Conservation (phyloP, 1,284 basidiomycete genomes). For the Cryptococcus wingfieldii region DNA sequence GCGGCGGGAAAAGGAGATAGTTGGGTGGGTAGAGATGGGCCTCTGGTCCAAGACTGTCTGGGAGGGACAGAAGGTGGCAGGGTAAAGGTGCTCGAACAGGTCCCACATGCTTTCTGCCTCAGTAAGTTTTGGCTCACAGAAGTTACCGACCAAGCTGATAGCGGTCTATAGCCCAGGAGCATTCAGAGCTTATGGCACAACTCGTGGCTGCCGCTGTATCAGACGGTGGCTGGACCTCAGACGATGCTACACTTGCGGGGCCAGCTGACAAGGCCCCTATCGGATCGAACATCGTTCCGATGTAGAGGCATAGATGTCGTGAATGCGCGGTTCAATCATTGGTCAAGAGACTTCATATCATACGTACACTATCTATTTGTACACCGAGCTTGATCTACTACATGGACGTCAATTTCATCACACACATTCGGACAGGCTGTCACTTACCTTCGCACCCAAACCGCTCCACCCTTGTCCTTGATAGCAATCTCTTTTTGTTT, state of each 20-base stretch:
- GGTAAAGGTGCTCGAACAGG: constrained; percentile 24
- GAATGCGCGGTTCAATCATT: no score
- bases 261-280: background rate
- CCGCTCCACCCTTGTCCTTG: no score
- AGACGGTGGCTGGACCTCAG: background rate
- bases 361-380: no score
- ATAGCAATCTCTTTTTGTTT: no score
- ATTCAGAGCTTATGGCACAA: constrained; percentile 33
- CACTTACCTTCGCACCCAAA: no score
- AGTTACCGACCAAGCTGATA: background rate
- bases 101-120: constrained; percentile 44
- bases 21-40: constrained; percentile 44
- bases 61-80: constrained; percentile 23
- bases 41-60: constrained; percentile 28
- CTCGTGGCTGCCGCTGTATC: constrained; percentile 27
- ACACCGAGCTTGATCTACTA: no score
- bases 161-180: constrained; percentile 19
- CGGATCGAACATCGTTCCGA: constrained; percentile 9
- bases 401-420: no score
- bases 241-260: background rate
- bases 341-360: no score
- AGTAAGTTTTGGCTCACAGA: constrained; percentile 23
- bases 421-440: no score
- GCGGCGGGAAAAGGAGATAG: constrained; percentile 31
- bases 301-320: constrained; percentile 2